Percentiles rank a stretch among this genome's conserved stretches.
Conservation (phyloP, 768 basidiomycete genomes). For the Fomitopsis pulvina region DNA sequence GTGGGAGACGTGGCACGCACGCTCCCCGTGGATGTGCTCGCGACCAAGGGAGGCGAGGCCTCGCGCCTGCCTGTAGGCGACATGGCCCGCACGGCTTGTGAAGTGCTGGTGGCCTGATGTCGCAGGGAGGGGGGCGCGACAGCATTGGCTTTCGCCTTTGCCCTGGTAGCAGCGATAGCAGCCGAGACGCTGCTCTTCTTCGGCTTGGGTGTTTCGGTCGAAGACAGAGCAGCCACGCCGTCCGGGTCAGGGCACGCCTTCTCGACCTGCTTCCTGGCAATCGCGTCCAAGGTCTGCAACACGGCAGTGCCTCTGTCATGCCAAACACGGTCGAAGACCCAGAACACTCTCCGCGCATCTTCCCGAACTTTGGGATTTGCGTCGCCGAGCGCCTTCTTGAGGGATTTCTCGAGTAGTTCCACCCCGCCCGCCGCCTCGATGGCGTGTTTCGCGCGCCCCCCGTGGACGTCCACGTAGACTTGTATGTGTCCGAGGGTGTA, state of each 20-base stretch:
- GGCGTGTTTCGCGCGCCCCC: slow-evolving; percentile 46
- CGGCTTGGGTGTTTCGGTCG: slow-evolving; percentile 43
- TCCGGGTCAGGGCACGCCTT: slow-evolving; percentile 69
- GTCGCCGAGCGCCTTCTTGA: slow-evolving; percentile 73
- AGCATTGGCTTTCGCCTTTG: slow-evolving; percentile 80
- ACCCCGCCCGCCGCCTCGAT: slow-evolving; percentile 67
- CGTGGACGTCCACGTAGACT: slow-evolving; percentile 70
- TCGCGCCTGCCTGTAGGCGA: slow-evolving; percentile 35
- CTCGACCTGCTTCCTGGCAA: slow-evolving; percentile 76
- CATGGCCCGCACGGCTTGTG: slow-evolving; percentile 43
- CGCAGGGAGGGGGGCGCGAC: slow-evolving; percentile 73
- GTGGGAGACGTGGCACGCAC: slow-evolving; percentile 18
- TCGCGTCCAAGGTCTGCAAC: slow-evolving; percentile 58
- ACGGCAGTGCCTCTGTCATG: slow-evolving; percentile 57
- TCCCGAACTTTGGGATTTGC: slow-evolving; percentile 77
- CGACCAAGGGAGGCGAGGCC: slow-evolving; percentile 31
- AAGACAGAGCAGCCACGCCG: slow-evolving; percentile 26
- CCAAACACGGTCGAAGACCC: slow-evolving; percentile 78
- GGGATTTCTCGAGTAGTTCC: slow-evolving; percentile 64
- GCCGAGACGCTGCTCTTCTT: slow-evolving; percentile 85
- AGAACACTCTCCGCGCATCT: slow-evolving; percentile 64
- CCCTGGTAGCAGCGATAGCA: slow-evolving; percentile 84
- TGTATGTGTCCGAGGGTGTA: slow-evolving; percentile 67
- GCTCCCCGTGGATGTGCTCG: slow-evolving; percentile 18
- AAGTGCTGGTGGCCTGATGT: slow-evolving; percentile 75